Conservation (phyloP, 2,329 filamentous ascomycete genomes). For the Fusarium nygamai region DNA sequence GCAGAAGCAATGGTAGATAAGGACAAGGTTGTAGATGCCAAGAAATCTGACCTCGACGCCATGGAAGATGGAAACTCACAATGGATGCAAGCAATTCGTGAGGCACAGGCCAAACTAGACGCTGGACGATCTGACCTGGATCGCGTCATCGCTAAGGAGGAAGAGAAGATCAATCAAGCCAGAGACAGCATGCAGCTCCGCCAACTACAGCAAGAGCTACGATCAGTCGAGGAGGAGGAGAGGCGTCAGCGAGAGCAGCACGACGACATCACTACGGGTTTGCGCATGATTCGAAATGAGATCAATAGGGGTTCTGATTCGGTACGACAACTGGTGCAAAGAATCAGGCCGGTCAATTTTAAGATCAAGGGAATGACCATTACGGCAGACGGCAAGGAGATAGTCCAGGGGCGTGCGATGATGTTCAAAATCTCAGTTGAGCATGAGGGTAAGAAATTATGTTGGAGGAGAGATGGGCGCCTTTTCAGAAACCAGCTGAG, state of each 20-base stretch:
- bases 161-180: not conserved
- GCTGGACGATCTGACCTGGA: not conserved
- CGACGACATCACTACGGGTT: not conserved
- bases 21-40: not conserved
- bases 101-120: not conserved
- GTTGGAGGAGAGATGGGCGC: no score
- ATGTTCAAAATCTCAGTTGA: no score
- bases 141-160: not conserved
- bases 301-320: not conserved
- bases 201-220: not conserved
- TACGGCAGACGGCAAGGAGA: no score
- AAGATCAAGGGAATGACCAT: no score
- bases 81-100: not conserved
- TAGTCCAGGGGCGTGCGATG: no score
- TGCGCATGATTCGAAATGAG: not conserved
- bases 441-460: no score
- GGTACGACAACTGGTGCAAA: not conserved
- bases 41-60: not conserved
- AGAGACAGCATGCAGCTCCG: not conserved
- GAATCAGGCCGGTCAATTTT: no score
- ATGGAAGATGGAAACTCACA: not conserved
- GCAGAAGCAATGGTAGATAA: not conserved
- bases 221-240: not conserved
- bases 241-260: not conserved
- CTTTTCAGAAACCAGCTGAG: no score